Evolutionary conservation across 306 rosid species (phyloP).

Genomic region (Vigna angularis): DNA sequence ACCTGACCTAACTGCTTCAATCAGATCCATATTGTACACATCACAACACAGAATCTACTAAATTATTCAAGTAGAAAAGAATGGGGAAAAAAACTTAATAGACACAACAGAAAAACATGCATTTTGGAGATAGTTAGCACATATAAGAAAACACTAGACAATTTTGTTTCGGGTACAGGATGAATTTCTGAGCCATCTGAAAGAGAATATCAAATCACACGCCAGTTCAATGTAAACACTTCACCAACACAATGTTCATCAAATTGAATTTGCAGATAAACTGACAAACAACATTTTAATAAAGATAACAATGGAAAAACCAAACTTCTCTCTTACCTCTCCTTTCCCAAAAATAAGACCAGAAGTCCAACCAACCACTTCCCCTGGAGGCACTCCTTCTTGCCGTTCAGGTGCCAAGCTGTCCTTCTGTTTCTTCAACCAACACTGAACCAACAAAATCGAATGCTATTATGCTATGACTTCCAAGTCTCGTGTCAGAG

Average conservation of each 20-base stretch:
- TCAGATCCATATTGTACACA: constrained; percentile 4
- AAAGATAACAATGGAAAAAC: constrained; percentile 8
- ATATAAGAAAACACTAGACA: constrained; percentile 16
- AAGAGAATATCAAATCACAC: constrained; percentile 20
- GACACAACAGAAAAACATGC: background rate
- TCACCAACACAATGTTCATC: background rate
- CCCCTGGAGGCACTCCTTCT: constrained; percentile 48
- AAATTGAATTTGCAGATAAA: constrained; percentile 24
- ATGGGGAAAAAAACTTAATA: background rate
- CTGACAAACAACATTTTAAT: constrained; percentile 6
- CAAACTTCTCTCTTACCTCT: constrained; percentile 64
- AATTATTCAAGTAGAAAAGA: background rate
- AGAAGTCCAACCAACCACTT: constrained; percentile 77
- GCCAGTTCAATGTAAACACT: constrained; percentile 20
- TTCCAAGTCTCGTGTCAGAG: background rate
- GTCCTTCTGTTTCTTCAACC: constrained; percentile 98
- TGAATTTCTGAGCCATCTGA: constrained; percentile 33
- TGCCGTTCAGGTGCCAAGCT: constrained; percentile 72
- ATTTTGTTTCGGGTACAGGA: constrained; percentile 28
- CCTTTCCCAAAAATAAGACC: constrained; percentile 92
- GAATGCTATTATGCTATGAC: background rate
- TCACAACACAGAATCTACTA: background rate
- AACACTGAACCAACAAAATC: constrained; percentile 68
- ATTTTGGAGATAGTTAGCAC: constrained; percentile 15
- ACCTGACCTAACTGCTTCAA: constrained; percentile 8